Evolutionary conservation across 148 eudicot species (phyloP), one percentile per base, ranked within the genome.

Genomic region (Limonium bicolor): DNA sequence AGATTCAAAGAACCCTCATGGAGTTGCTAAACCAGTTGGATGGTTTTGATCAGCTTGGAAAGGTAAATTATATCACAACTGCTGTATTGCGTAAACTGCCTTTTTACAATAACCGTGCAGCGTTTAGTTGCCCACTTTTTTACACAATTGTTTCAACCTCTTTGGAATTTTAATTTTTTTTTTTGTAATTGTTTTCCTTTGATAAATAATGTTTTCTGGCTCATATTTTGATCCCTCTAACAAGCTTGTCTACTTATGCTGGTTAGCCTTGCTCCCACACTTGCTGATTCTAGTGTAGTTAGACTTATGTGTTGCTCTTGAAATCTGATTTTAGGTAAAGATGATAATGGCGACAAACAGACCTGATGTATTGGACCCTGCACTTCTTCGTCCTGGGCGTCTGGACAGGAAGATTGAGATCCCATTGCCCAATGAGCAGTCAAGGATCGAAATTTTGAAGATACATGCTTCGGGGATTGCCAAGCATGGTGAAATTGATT

Each of bases 261-360:
- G n/a, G n/a, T n/a, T n/a, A n/a, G n/a, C n/a, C n/a, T n/a, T n/a
- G n/a, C n/a, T n/a, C n/a, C n/a, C n/a, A n/a, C n/a, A n/a, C n/a
- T n/a, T n/a, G n/a, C n/a, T n/a, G n/a, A n/a, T n/a, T n/a, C n/a
- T n/a, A n/a, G n/a, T n/a, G n/a, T n/a, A n/a, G n/a, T n/a, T n/a
- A n/a, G n/a, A n/a, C n/a, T n/a, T n/a, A n/a, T n/a, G n/a, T n/a
- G n/a, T n/a, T n/a, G n/a, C n/a, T n/a, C n/a, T 46, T 23, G 37
- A 2, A 12, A 38, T 24, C 20, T 13, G 2, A 7, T 43, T 23
- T n/a, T 60, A 73, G 93, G 93, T 82, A 12, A 81, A 81, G 68
- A 85, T 90, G 93, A 90, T 90, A 4, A 90, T 92, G 99, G 99
- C 95, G 20, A 92, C 99, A 41, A 92, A 92, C 53, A 73, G 95